Conservation (phyloP, 176 grass and related monocot species). For the Carex scoparia region DNA sequence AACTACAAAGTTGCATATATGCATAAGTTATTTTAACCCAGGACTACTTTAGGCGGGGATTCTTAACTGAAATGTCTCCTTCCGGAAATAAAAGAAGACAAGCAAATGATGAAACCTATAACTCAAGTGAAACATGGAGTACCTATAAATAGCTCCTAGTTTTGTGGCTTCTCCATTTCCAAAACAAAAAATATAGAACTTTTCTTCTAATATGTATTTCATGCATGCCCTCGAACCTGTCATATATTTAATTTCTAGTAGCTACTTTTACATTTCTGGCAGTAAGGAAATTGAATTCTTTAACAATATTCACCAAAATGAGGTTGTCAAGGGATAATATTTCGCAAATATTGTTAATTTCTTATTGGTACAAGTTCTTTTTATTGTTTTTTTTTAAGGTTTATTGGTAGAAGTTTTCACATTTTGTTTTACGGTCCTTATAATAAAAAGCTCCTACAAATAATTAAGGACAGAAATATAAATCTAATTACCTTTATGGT, state of each 20-base stretch:
- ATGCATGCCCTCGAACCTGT: neutral
- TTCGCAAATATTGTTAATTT: neutral
- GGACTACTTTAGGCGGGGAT: neutral
- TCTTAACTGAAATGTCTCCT: neutral
- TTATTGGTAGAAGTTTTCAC: neutral
- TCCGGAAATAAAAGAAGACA: neutral
- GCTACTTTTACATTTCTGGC: neutral
- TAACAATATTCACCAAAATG: neutral
- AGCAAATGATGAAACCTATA: neutral
- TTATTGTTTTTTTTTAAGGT: too few species aligned
- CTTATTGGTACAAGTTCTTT: neutral
- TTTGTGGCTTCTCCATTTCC: neutral
- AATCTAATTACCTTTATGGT: conserved; percentile 59
- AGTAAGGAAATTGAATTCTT: too few species aligned
- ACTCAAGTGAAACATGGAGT: neutral
- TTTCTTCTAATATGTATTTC: neutral
- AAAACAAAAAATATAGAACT: neutral
- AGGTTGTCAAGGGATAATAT: neutral
- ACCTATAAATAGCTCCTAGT: neutral
- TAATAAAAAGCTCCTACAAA: neutral
- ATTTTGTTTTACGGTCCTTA: neutral
- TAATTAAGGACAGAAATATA: neutral
- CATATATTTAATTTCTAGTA: neutral
- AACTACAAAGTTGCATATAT: neutral
- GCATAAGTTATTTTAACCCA: neutral